These are phyloP conservation scores for Linderniella brevidens DNA, from an alignment of 257 asterid species.

Conservation along the genomic window DNA sequence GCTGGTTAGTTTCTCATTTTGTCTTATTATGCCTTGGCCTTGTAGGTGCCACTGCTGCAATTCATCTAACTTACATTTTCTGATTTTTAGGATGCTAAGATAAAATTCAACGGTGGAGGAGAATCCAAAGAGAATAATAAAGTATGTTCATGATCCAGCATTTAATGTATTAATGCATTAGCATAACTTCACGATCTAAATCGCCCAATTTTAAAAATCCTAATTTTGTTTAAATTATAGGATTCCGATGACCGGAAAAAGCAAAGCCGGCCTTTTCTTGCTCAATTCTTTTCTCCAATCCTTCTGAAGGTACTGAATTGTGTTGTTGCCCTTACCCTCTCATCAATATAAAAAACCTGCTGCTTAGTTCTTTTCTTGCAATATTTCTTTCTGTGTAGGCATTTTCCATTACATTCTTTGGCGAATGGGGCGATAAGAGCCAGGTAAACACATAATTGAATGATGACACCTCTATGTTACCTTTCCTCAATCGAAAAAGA, in stretches of 20 bases:
- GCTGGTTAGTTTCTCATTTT: conserved; percentile 35
- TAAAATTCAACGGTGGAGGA: conserved; percentile 40
- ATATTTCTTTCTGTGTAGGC: conserved; percentile 35
- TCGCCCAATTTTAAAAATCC: not conserved
- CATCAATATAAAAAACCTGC: conserved; percentile 10
- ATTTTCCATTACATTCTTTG: conserved; percentile 92
- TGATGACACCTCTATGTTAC: not conserved
- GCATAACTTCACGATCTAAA: too few species aligned
- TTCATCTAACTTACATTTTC: conserved; percentile 7
- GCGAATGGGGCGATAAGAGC: conserved; percentile 99
- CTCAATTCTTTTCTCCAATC: conserved; percentile 89
- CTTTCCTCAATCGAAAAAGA: not conserved
- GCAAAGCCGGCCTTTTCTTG: conserved; percentile 53
- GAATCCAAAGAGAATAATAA: conserved; percentile 27
- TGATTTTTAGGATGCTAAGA: conserved; percentile 54
- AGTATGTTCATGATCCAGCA: conserved; percentile 13
- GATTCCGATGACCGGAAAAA: conserved; percentile 65
- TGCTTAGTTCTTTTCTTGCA: conserved; percentile 5
- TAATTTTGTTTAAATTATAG: conserved; percentile 16
- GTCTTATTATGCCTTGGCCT: not conserved
- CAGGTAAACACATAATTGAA: conserved; percentile 34
- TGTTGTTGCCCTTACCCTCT: conserved; percentile 8
- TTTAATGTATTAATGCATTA: too few species aligned
- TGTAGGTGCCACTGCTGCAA: conserved; percentile 9
- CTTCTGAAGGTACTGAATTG: conserved; percentile 47